Base-by-base conservation (phyloP, 495 filamentous ascomycete species). In the Hyaloscypha finlandica region DNA sequence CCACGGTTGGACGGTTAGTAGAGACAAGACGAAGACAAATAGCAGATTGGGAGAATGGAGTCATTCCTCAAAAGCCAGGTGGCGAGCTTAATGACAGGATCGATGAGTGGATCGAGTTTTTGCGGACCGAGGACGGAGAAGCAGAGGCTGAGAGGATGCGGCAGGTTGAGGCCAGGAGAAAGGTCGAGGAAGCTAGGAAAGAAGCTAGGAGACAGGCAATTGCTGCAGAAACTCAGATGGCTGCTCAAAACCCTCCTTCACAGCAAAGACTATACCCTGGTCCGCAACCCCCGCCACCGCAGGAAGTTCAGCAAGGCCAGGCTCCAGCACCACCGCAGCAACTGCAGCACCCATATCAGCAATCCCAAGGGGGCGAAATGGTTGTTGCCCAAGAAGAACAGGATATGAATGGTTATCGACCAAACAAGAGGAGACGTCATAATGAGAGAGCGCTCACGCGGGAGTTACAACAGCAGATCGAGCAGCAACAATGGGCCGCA, bases 141-240 rank as follows among this genome's bases (percentile, higher is more conserved):
- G 71, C 65, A 11, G 71, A 73, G 56, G 71, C 71, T 4, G 66
- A 70, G 66, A 59, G 71, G 29, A 73, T 73, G 71, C 59, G 71
- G 65, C 71, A 73, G 32, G 71, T 73, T 1, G 68, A 73, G 33
- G 68, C 68, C 4, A 54, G 68, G 39, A 55, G 71, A 31, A 66
- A 63, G 45, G 57, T 71, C 11, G 71, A 73, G 31, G 71, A 73
- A 37, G 59, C 62, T 19, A 68, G 71, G 32, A 73, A 70, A 45
- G 71, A 73, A 54, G 71, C 71, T 0, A 66, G 71, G 51, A 68
- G 71, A 67, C 64, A 70, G 39, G 67, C 71, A 35, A 70, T 73
- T 42, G 71, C 68, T 37, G 71, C 68, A 32, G 71, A 73, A 55
- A 30, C 59, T 19, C 39, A 56, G 14, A 31, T 53, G 52, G 29